These are phyloP conservation scores for Paraglomus brasilianum DNA, from an alignment of 192 early-diverging fungal genomes.

Conservation along the genomic window DNA sequence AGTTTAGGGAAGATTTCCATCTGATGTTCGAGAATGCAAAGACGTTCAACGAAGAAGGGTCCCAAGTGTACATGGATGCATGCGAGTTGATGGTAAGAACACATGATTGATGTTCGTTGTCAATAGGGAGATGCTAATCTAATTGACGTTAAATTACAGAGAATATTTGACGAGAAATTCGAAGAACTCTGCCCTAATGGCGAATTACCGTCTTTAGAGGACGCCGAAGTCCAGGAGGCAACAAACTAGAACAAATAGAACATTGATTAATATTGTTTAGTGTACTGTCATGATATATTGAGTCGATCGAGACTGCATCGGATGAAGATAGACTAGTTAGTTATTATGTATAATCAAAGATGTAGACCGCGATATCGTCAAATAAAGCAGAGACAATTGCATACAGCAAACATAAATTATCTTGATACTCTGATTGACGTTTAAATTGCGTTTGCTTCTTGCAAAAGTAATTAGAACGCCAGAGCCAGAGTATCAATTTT, in stretches of 20 bases:
- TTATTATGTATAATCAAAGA: no score
- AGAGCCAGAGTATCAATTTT: no score
- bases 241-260: not conserved
- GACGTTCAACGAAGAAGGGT: slow-evolving; percentile 89
- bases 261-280: no score
- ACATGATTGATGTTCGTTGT: not conserved
- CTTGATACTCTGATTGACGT: no score
- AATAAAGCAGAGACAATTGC: no score
- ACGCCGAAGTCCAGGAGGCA: not conserved
- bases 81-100: slow-evolving; percentile 50
- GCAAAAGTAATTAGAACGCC: no score
- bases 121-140: not conserved
- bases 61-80: slow-evolving; percentile 90
- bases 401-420: no score
- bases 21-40: slow-evolving; percentile 92
- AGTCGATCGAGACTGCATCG: no score
- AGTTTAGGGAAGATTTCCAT: slow-evolving; percentile 79
- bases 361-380: no score
- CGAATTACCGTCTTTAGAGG: slow-evolving; percentile 30
- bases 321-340: no score
- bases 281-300: no score
- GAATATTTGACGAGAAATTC: slow-evolving; percentile 42
- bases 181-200: slow-evolving; percentile 45
- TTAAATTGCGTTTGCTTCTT: no score
- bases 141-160: slow-evolving; percentile 33